Evolutionary conservation across 352 stramenopile genomes (phyloP).

Genomic region (Pythium grandisporangium): DNA sequence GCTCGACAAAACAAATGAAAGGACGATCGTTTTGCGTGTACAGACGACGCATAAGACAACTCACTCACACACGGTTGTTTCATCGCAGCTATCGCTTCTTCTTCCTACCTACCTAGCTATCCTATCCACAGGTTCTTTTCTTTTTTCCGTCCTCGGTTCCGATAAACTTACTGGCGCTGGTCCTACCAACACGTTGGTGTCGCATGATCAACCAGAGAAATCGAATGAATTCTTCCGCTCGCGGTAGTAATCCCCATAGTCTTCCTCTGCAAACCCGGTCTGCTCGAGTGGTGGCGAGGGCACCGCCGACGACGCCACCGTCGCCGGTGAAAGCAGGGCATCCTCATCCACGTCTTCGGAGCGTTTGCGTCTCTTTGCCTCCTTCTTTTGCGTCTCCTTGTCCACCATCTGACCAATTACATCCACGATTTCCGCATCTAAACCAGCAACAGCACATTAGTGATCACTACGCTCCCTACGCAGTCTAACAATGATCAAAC

Average conservation of each 20-base stretch:
- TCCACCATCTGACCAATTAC: constrained; percentile 74
- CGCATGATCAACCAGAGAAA: constrained; percentile 52
- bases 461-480: background rate
- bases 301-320: constrained; percentile 13
- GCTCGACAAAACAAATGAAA: no score
- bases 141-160: no score
- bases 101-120: no score
- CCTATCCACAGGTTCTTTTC: no score
- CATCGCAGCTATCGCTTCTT: no score
- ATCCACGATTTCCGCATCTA: constrained; percentile 74
- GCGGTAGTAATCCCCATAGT: constrained; percentile 37
- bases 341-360: constrained; percentile 7
- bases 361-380: constrained; percentile 20
- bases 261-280: constrained; percentile 12
- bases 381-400: constrained; percentile 53
- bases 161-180: no score
- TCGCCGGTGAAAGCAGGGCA: constrained; percentile 10
- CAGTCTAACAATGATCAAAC: background rate
- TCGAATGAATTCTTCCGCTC: constrained; percentile 57
- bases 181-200: no score
- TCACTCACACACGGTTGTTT: no score
- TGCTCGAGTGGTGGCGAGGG: constrained; percentile 7
- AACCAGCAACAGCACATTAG: background rate
- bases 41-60: no score
- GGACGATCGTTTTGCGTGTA: no score